phyloP scores from a whole-genome alignment of 768 basidiomycete species.

The Termitomyces eurrhizus region DNA sequence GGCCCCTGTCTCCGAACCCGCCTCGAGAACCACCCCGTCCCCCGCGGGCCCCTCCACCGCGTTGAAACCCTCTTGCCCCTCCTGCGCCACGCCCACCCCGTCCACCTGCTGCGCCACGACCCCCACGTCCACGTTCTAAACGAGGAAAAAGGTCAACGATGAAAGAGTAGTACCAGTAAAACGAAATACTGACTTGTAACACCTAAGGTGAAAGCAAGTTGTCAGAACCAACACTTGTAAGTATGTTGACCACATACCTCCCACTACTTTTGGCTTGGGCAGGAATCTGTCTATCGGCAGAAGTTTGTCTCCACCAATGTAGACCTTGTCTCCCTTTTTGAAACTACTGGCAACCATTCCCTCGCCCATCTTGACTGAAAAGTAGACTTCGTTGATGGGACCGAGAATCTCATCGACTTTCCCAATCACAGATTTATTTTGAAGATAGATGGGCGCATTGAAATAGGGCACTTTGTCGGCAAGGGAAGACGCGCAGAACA shows the following conservation, averaged over 20 bases:
- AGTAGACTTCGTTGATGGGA: constrained; percentile 97
- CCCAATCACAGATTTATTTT: constrained; percentile 94
- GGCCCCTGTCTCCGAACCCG: constrained; percentile 29
- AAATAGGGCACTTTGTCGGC: constrained; percentile 96
- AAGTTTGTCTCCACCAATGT: constrained; percentile 95
- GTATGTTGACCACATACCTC: constrained; percentile 39
- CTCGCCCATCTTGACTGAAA: constrained; percentile 94
- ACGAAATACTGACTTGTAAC: constrained; percentile 39
- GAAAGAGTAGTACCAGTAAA: constrained; percentile 1
- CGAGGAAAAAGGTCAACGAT: constrained; percentile 4
- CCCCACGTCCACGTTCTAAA: constrained; percentile 37
- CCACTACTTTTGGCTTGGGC: constrained; percentile 87
- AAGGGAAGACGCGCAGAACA: constrained; percentile 87
- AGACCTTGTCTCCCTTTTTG: constrained; percentile 97
- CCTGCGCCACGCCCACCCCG: constrained; percentile 31
- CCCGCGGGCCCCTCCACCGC: constrained; percentile 41
- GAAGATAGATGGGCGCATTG: constrained; percentile 96
- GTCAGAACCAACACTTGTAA: not conserved
- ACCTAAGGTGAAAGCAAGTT: constrained; percentile 26
- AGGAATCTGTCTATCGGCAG: constrained; percentile 95
- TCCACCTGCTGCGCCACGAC: constrained; percentile 36
- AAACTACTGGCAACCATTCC: constrained; percentile 96
- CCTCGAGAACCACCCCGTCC: constrained; percentile 37
- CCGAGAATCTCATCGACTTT: constrained; percentile 99
- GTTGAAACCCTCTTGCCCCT: constrained; percentile 43